phyloP scores from a whole-genome alignment of 2,329 filamentous ascomycete genomes.

The Colletotrichum acutatum region DNA sequence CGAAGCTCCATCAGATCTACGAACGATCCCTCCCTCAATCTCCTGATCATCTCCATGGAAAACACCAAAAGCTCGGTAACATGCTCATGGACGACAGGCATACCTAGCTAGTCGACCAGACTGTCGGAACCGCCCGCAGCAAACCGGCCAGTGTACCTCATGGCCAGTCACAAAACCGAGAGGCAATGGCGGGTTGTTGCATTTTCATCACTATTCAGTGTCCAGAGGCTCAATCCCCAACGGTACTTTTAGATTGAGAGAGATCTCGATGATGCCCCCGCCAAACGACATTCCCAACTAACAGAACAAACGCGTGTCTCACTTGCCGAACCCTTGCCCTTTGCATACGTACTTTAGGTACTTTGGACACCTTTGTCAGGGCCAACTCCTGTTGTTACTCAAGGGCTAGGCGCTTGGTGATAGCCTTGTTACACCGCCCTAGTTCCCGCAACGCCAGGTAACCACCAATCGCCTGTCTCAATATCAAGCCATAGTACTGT shows the following conservation, averaged over 20 bases:
- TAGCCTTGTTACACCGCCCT: constrained; percentile 28
- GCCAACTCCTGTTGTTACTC: neutral
- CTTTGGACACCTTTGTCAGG: neutral
- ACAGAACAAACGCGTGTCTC: constrained; percentile 28
- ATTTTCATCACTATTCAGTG: constrained; percentile 17
- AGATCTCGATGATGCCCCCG: constrained; percentile 24
- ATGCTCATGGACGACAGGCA: constrained; percentile 18
- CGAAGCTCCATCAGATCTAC: constrained; percentile 17
- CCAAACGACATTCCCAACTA: constrained; percentile 7
- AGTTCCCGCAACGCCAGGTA: constrained; percentile 25
- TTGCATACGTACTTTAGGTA: neutral
- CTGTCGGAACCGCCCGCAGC: constrained; percentile 20
- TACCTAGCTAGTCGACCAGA: constrained; percentile 33
- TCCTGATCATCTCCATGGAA: constrained; percentile 20
- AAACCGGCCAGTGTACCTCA: constrained; percentile 17
- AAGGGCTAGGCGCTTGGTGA: neutral
- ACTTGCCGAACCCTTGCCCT: constrained; percentile 2
- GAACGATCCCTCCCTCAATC: constrained; percentile 24
- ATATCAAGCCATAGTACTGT: constrained; percentile 21
- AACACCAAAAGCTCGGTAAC: constrained; percentile 25
- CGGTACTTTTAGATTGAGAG: neutral
- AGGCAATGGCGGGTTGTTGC: constrained; percentile 13
- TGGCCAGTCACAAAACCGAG: constrained; percentile 11
- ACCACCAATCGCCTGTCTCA: constrained; percentile 19
- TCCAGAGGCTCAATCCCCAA: neutral